Conservation (phyloP, 495 filamentous ascomycete species). For the Talaromyces nanjingensis region DNA sequence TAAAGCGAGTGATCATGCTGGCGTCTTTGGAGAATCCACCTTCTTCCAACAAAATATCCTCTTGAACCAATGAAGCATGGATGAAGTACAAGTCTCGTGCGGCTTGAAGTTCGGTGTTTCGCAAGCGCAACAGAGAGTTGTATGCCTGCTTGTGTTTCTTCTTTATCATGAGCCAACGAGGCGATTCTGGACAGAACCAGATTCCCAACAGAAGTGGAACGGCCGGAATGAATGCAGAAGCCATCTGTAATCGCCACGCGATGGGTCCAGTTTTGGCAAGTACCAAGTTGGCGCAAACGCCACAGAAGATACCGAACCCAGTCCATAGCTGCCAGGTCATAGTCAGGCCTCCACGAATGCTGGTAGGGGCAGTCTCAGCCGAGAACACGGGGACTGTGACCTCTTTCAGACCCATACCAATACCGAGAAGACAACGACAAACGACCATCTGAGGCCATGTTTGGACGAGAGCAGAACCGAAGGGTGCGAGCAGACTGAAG, state of each 20-base stretch:
- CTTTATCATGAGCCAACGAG: constrained; percentile 58
- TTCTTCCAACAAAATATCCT: constrained; percentile 25
- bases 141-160: constrained; percentile 55
- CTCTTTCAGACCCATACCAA: constrained; percentile 61
- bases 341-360: constrained; percentile 69
- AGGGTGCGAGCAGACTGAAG: constrained; percentile 54
- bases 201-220: constrained; percentile 59
- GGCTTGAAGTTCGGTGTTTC: constrained; percentile 60
- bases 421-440: constrained; percentile 59
- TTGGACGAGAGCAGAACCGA: constrained; percentile 60
- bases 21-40: constrained; percentile 13
- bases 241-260: constrained; percentile 73
- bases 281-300: constrained; percentile 62
- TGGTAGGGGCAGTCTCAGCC: constrained; percentile 68
- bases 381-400: constrained; percentile 63
- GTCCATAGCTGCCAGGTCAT: constrained; percentile 89
- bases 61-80: constrained; percentile 46
- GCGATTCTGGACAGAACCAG: constrained; percentile 56
- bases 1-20: constrained; percentile 41
- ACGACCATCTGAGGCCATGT: constrained; percentile 56
- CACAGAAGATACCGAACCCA: constrained; percentile 72
- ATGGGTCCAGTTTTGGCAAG: constrained; percentile 48
- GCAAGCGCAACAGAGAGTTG: constrained; percentile 51
- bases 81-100: constrained; percentile 74
- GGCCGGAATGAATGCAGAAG: constrained; percentile 71